Evolutionary conservation across 345 rosid species (phyloP).

Genomic region (Lepidium sativum): DNA sequence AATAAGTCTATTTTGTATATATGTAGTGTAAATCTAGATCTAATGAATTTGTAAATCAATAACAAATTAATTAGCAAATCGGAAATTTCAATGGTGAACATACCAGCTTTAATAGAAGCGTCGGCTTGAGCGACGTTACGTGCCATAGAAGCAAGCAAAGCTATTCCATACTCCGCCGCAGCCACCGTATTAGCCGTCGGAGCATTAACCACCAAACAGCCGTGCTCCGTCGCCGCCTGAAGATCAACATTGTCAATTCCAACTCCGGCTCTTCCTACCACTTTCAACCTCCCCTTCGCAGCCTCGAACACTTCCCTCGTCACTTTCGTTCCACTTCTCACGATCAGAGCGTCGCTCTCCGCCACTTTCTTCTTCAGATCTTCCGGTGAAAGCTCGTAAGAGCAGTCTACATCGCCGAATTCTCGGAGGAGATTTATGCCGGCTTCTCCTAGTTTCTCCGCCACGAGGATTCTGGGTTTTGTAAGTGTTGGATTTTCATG

Average conservation of each 20-base stretch:
- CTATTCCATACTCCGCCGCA: constrained; percentile 77
- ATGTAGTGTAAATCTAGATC: background rate
- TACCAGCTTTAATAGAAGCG: constrained; percentile 88
- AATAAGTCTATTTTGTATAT: background rate
- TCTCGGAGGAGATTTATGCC: constrained; percentile 49
- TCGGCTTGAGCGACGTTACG: constrained; percentile 76
- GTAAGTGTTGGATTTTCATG: background rate
- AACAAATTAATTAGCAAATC: too few relatives aligned
- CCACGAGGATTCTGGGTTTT: constrained; percentile 48
- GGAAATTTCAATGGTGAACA: too few relatives aligned
- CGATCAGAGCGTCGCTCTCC: constrained; percentile 61
- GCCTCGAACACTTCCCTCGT: constrained; percentile 70
- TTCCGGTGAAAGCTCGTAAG: constrained; percentile 50
- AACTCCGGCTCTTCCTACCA: constrained; percentile 82
- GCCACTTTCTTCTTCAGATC: constrained; percentile 48
- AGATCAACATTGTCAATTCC: constrained; percentile 84
- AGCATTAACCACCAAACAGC: constrained; percentile 77
- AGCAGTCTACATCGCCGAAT: constrained; percentile 59
- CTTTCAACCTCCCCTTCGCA: constrained; percentile 61
- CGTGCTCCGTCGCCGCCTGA: constrained; percentile 77
- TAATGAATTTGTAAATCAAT: background rate
- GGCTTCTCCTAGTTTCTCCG: constrained; percentile 83
- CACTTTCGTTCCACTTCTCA: constrained; percentile 88
- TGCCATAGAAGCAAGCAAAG: constrained; percentile 71
- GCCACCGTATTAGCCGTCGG: constrained; percentile 85